A percentile compares a stretch with the other conserved stretches of the same genome.
phyloP scores from a whole-genome alignment of 2,329 filamentous ascomycete genomes.

The Ceratocystiopsis sp. region DNA sequence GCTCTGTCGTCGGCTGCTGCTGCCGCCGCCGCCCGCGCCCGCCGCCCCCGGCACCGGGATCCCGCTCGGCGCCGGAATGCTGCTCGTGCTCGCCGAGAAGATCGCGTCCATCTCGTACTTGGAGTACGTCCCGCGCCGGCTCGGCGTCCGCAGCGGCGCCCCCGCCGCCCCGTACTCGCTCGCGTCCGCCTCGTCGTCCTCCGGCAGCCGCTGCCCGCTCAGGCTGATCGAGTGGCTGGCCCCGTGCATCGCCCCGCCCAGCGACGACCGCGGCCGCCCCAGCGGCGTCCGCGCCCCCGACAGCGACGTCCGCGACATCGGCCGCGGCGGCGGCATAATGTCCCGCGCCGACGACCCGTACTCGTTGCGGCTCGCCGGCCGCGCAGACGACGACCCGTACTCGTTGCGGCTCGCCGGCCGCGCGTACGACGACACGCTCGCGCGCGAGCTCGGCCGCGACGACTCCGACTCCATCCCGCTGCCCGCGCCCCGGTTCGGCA shows the following conservation, averaged over 20 bases:
- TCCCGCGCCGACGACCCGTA: conserved; percentile 17
- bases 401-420: conserved; percentile 33
- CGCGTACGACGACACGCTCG: conserved; percentile 40
- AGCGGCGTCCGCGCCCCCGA: conserved; percentile 46
- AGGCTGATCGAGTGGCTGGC: conserved; percentile 41
- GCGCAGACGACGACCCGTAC: conserved; percentile 26
- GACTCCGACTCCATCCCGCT: conserved; percentile 21
- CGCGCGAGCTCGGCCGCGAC: conserved; percentile 58
- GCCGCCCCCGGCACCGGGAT: conserved; percentile 22
- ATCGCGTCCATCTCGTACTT: conserved; percentile 26
- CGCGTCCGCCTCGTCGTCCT: conserved; percentile 27
- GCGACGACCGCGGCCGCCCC: conserved; percentile 52
- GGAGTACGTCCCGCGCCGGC: conserved; percentile 35
- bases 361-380: conserved; percentile 32
- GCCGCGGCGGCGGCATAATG: conserved; percentile 33
- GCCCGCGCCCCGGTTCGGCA: conserved; percentile 35
- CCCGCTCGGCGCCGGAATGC: conserved; percentile 16
- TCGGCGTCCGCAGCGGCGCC: conserved; percentile 26
- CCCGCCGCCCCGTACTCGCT: conserved; percentile 20
- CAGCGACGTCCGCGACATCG: conserved; percentile 48
- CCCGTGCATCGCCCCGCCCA: conserved; percentile 45
- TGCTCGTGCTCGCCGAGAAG: conserved; percentile 1
- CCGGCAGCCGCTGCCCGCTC: conserved; percentile 20
- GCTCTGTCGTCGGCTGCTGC: conserved; percentile 19
- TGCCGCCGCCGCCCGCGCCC: too few relatives aligned